Conservation (phyloP, 2,329 filamentous ascomycete species). For the Pseudopyrenochaeta lycopersici region DNA sequence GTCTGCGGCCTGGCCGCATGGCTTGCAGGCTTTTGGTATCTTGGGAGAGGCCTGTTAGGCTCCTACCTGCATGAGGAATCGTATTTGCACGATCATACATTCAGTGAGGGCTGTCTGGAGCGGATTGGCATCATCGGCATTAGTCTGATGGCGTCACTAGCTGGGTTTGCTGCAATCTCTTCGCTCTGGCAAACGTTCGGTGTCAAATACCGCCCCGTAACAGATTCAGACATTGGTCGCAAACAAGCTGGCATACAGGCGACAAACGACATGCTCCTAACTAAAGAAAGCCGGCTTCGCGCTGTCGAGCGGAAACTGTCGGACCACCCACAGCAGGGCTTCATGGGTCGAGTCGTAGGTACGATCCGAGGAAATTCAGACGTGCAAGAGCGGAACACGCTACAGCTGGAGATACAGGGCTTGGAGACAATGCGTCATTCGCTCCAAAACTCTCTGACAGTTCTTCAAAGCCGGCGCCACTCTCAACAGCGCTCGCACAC, state of each 20-base stretch:
- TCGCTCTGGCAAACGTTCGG: constrained; percentile 86
- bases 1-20: constrained; percentile 70
- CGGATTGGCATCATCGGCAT: constrained; percentile 86
- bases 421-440: constrained; percentile 81
- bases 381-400: constrained; percentile 59
- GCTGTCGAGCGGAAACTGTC: constrained; percentile 72
- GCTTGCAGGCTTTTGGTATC: constrained; percentile 79
- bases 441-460: constrained; percentile 70
- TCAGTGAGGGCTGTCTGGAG: constrained; percentile 66
- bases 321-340: constrained; percentile 61
- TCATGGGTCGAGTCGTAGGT: constrained; percentile 78
- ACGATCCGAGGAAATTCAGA: constrained; percentile 71
- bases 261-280: constrained; percentile 78
- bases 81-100: constrained; percentile 53
- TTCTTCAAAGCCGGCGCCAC: constrained; percentile 70
- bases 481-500: constrained; percentile 75
- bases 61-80: constrained; percentile 59
- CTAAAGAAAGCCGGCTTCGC: constrained; percentile 77
- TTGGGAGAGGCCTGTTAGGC: constrained; percentile 71
- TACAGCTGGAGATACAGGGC: constrained; percentile 80
- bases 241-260: constrained; percentile 83
- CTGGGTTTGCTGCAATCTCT: constrained; percentile 88
- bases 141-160: constrained; percentile 85
- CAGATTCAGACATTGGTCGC: constrained; percentile 76
- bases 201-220: constrained; percentile 68